Conservation (phyloP, 164 flowering plant species). For the Vitis cinerea region DNA sequence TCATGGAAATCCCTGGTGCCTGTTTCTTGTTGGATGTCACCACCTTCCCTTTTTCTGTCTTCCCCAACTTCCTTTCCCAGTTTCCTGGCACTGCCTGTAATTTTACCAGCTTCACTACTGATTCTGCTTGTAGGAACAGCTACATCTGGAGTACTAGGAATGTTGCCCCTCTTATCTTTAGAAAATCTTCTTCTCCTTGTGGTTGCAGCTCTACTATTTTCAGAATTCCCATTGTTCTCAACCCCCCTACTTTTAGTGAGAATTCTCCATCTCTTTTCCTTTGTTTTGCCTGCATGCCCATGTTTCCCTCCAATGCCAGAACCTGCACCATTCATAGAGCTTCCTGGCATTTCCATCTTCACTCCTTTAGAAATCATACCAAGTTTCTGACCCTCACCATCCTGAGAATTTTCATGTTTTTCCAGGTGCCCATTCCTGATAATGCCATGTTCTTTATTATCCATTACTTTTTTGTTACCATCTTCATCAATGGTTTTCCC, state of each 20-base stretch:
- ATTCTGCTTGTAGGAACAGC: neutral
- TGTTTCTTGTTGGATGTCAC: neutral
- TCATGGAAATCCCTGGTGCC: neutral
- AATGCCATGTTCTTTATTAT: constrained; percentile 4
- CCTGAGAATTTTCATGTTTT: constrained; percentile 4
- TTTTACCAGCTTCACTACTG: neutral
- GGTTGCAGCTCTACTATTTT: constrained; percentile 2
- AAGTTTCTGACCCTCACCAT: constrained; percentile 8
- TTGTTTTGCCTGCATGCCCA: constrained; percentile 11
- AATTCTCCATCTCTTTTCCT: constrained; percentile 34
- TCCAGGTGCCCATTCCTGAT: neutral
- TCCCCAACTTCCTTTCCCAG: neutral
- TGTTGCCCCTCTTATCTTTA: neutral
- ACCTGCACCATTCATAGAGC: constrained; percentile 11
- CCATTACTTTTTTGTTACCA: constrained; percentile 1
- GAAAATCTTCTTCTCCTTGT: constrained; percentile 4
- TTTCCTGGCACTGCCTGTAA: constrained; percentile 3
- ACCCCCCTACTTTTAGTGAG: constrained; percentile 16
- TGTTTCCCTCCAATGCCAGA: constrained; percentile 14
- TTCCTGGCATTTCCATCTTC: constrained; percentile 19
- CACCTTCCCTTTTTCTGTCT: constrained; percentile 10
- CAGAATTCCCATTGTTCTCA: constrained; percentile 17
- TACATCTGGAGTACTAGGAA: neutral
- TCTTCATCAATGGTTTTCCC: constrained; percentile 4
- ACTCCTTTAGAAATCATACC: constrained; percentile 10